These are phyloP conservation scores for Aspergillus ruber DNA, from an alignment of 2,329 filamentous ascomycete genomes.

Conservation along the genomic window DNA sequence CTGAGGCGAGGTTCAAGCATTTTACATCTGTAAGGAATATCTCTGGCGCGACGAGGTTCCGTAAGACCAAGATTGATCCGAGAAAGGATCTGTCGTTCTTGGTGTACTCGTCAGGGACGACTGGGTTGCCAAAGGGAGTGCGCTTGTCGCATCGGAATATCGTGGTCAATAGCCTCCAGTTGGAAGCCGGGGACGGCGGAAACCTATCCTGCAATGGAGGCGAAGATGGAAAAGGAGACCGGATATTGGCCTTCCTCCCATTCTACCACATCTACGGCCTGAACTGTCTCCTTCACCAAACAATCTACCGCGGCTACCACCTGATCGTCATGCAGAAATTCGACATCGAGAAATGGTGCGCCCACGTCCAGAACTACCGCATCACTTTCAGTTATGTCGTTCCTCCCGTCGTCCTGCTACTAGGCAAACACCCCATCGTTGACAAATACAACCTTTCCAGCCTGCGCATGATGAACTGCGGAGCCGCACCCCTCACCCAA, in stretches of 20 bases:
- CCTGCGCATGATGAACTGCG: slow-evolving; percentile 78
- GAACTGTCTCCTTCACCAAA: slow-evolving; percentile 64
- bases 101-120: slow-evolving; percentile 86
- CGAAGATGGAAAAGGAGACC: slow-evolving; percentile 59
- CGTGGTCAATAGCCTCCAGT: slow-evolving; percentile 63
- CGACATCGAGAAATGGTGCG: slow-evolving; percentile 72
- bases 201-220: slow-evolving; percentile 55
- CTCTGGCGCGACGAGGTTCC: slow-evolving; percentile 52
- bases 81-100: slow-evolving; percentile 72
- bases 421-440: slow-evolving; percentile 73
- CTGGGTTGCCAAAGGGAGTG: slow-evolving; percentile 85
- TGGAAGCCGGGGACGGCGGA: slow-evolving; percentile 47
- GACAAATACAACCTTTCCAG: slow-evolving; percentile 73
- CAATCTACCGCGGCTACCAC: slow-evolving; percentile 59
- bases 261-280: slow-evolving; percentile 91
- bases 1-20: slow-evolving; percentile 57
- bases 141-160: slow-evolving; percentile 80
- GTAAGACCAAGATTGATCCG: slow-evolving; percentile 58
- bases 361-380: slow-evolving; percentile 64
- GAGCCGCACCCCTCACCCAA: slow-evolving; percentile 74
- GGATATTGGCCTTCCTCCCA: slow-evolving; percentile 70
- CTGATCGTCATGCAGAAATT: slow-evolving; percentile 72
- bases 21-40: slow-evolving; percentile 65
- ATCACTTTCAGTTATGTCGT: slow-evolving; percentile 78
- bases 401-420: slow-evolving; percentile 72